Conservation (phyloP, 2,329 filamentous ascomycete species). For the Conoideocrella luteorostrata region DNA sequence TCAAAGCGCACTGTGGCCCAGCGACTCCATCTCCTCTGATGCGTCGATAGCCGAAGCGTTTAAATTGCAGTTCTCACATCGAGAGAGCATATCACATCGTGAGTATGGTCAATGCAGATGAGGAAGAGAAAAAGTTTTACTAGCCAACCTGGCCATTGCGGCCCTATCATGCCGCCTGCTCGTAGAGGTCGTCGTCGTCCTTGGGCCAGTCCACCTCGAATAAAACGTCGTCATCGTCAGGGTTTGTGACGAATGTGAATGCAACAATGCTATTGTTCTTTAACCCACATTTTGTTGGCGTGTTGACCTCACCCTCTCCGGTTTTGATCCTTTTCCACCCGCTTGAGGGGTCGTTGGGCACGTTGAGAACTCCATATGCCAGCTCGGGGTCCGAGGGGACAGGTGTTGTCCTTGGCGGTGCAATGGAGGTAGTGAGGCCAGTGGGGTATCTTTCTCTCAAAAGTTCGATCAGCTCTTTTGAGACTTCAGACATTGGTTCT, state of each 20-base stretch:
- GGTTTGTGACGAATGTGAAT: constrained; percentile 38
- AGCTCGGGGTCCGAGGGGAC: constrained; percentile 37
- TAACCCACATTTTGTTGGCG: constrained; percentile 35
- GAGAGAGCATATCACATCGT: background rate
- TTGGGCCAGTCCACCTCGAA: constrained; percentile 42
- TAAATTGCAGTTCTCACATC: background rate
- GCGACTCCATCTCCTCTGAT: background rate
- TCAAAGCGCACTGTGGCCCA: background rate
- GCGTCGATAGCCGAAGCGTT: background rate
- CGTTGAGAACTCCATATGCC: constrained; percentile 40
- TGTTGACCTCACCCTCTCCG: constrained; percentile 27
- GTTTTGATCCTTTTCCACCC: constrained; percentile 45
- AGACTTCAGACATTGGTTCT: constrained; percentile 50
- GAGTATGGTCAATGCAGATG: too few relatives aligned
- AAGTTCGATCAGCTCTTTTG: constrained; percentile 50
- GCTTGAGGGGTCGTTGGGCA: constrained; percentile 35
- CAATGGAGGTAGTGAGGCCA: constrained; percentile 38
- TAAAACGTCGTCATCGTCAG: constrained; percentile 30
- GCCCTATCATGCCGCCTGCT: constrained; percentile 9
- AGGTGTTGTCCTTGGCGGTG: constrained; percentile 25
- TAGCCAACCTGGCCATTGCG: background rate
- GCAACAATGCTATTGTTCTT: constrained; percentile 43
- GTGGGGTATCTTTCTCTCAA: constrained; percentile 51
- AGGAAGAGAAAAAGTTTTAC: background rate
- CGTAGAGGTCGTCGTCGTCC: constrained; percentile 34